Evolutionary conservation across 352 stramenopile genomes (phyloP), one percentile per base, ranked within the genome.

Genomic region (Phytophthora fragariae): DNA sequence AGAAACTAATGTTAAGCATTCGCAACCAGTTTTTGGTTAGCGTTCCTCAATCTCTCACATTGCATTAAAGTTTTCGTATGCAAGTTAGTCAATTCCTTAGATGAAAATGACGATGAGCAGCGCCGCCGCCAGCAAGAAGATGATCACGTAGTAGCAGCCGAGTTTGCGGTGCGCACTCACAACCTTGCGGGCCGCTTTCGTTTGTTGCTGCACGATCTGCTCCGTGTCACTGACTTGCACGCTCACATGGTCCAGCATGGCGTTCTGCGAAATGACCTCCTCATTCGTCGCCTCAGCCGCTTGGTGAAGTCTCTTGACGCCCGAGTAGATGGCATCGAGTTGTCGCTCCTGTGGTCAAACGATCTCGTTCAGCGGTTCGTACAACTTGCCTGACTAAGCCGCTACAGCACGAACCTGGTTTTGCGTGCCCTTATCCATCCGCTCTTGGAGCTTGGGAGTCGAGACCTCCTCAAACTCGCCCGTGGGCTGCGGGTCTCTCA

Each of bases 101-200:
- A 89, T 78, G 21, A 80, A 82, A 17, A 91, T 73, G 33, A 92
- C 73, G 24, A 91, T 70, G 46, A 91, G 80, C 46, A 92, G 73
- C 17, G 71, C 85, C 8, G 65, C 73, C n/a, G 72, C 46, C 39
- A 90, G 68, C 21, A 90, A 55, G n/a, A 81, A 10, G 47, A 92
- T 91, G 65, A 92, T 71, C 15, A 84, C 67, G 70, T 92, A 92
- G 67, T 89, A 92, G 37, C 60, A 72, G 62, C 81, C 78, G 44
- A 92, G 68, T 47, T 86, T 75, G 47, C 83, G 77, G 56, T 88
- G 80, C 9, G 73, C 73, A 27, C 69, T 74, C 2, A 69, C 68
- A 59, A 91, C 85, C 70, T 83, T 88, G 39, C 76, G 78, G 5
- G 83, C 83, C n/a, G 77, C 83, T 15, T 80, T 73, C 1, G 83